Conservation (phyloP, 1,139 yeast species). For the Yarrowia galli region DNA sequence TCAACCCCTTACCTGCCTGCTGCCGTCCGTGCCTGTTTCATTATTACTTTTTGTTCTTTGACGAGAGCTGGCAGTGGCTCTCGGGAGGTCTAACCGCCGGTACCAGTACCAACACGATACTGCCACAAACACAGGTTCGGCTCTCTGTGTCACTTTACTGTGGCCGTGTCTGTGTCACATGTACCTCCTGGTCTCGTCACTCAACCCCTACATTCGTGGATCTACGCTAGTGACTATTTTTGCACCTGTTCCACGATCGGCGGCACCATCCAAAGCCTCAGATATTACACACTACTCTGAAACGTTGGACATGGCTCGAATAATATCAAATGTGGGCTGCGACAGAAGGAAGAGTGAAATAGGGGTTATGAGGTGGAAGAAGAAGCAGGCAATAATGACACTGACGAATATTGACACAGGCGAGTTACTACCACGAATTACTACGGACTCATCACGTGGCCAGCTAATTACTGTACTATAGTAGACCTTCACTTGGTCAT, state of each 20-base stretch:
- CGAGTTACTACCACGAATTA: too few relatives aligned
- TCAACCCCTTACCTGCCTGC: constrained; percentile 16
- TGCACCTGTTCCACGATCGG: neutral
- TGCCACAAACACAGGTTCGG: too few relatives aligned
- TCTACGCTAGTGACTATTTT: neutral
- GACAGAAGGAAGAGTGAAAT: too few relatives aligned
- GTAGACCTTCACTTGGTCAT: too few relatives aligned
- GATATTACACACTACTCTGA: neutral
- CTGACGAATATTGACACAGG: too few relatives aligned
- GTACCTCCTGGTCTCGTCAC: too few relatives aligned
- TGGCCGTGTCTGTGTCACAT: neutral
- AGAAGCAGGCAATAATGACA: too few relatives aligned
- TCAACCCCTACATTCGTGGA: neutral
- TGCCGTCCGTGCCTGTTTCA: constrained; percentile 19
- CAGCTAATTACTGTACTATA: too few relatives aligned
- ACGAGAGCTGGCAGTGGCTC: too few relatives aligned
- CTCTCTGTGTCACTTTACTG: neutral
- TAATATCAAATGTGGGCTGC: neutral
- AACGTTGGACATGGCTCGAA: constrained; percentile 6
- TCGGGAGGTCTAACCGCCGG: too few relatives aligned
- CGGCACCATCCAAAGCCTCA: neutral
- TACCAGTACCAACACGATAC: too few relatives aligned
- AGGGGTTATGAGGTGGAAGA: constrained; percentile 6
- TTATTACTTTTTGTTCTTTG: constrained; percentile 12
- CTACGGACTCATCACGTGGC: too few relatives aligned